Base-by-base conservation (phyloP, 495 filamentous ascomycete genomes). In the Hypomontagnella submonticulosa region DNA sequence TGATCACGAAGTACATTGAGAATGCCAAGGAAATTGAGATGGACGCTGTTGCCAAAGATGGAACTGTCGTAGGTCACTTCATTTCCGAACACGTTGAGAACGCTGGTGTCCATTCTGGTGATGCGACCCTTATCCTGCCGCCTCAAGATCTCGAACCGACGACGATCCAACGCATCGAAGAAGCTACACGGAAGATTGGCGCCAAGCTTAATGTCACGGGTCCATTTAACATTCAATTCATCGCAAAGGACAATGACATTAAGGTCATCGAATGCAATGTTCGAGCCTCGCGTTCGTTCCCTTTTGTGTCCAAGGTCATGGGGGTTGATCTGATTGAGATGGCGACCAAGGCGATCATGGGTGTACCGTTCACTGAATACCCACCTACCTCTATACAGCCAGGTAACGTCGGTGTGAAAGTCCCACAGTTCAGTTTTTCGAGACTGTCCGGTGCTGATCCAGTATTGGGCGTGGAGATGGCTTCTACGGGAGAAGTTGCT, bases 221-320 rank as follows among this genome's bases (percentile, higher is more conserved):
- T 42, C 95, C 95, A 16, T 97, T 89, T 85, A 99, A 99, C 79
- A 99, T 99, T 62, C 95, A 99, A 76, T 99, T 99, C 80, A 99
- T 99, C 69, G 95, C 95, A 51, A 99, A 99, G 81, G 92, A 98
- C 76, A 97, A 98, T 72, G 95, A 97, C 68, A 98, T 99, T 80
- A 99, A 98, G 83, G 95, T 99, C 63, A 99, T 99, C 63, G 95
- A 99, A 79, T 99, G 95, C 79, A 99, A 99, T 72, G 95, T 98
- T 40, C 87, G 95, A 50, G 95, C 95, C 15, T 97, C 95, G 41
- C 86, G 95, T 48, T 97, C 94, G 0, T 98, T 98, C 82, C 95
- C 95, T 27, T 99, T 99, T 75, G 93, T 98, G 16, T 97, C 94
- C 32, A 99, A 99, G 82, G 92, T 96, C 66, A 97, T 97, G 94